Percentiles rank a stretch among this genome's conserved stretches.
phyloP scores from a whole-genome alignment of 2,329 filamentous ascomycete genomes.

The Diplodia seriata region DNA sequence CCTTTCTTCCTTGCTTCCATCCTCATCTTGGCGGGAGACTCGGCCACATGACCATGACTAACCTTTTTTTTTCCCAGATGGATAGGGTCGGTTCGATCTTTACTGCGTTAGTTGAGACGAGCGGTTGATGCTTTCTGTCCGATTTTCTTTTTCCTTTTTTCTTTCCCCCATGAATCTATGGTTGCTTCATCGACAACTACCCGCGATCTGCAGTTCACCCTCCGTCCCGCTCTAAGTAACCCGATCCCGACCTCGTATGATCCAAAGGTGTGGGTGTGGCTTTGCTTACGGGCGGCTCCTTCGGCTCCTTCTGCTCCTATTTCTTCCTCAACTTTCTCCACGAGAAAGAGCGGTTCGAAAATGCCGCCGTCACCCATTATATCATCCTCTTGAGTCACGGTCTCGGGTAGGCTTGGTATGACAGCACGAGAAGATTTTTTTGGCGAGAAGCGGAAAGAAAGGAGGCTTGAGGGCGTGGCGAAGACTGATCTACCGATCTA shows the following conservation, averaged over 20 bases:
- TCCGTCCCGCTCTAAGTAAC: neutral
- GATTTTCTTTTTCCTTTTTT: neutral
- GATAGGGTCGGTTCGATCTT: neutral
- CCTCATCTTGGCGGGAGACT: neutral
- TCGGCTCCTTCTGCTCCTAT: neutral
- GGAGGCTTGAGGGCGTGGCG: neutral
- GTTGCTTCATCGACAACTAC: neutral
- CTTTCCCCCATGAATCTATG: neutral
- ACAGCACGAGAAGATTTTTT: neutral
- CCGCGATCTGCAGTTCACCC: neutral
- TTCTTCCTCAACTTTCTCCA: neutral
- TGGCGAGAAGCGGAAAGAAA: neutral
- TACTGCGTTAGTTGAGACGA: neutral
- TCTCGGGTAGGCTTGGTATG: neutral
- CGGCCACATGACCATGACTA: neutral
- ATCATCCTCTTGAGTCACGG: neutral
- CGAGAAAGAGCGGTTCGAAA: neutral
- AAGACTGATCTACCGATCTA: neutral
- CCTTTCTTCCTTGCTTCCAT: neutral
- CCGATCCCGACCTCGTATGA: neutral
- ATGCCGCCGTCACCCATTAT: neutral
- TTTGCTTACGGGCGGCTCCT: neutral
- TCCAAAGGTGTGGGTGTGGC: neutral
- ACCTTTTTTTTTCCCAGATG: neutral
- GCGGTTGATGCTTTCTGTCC: neutral